Conservation (phyloP, 192 early-diverging fungal genomes). For the Rhizoclosmatium globosum region DNA sequence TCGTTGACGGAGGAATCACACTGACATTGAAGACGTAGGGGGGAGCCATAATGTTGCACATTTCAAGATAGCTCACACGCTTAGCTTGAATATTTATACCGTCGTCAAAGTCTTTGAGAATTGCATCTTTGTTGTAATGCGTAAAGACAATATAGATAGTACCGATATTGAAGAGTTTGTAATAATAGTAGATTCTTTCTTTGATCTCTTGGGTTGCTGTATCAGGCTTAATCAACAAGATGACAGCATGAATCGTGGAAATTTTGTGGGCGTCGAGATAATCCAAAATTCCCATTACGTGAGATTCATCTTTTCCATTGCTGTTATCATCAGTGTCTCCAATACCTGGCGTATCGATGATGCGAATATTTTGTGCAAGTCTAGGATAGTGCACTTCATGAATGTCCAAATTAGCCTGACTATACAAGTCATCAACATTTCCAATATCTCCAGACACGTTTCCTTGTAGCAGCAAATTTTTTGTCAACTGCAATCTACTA, state of each 20-base stretch:
- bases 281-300: constrained; percentile 3
- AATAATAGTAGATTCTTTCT: constrained; percentile 15
- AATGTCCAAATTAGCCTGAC: constrained; percentile 15
- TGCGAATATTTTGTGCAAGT: background rate
- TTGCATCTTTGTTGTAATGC: background rate
- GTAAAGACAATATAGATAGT: constrained; percentile 15
- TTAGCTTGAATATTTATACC: background rate
- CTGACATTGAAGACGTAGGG: constrained; percentile 17
- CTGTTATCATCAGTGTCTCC: constrained; percentile 5
- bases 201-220: background rate
- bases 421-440: background rate
- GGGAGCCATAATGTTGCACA: background rate
- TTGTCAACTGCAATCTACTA: background rate
- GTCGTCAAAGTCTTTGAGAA: background rate
- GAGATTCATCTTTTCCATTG: background rate
- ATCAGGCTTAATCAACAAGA: constrained; percentile 15
- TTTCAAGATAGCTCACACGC: background rate
- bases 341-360: constrained; percentile 18
- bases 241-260: background rate
- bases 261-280: constrained; percentile 9
- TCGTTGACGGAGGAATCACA: constrained; percentile 5
- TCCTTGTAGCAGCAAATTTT: background rate
- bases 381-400: constrained; percentile 1
- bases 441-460: background rate
- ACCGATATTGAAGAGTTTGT: constrained; percentile 15